A percentile compares a stretch with the other conserved stretches of the same genome.
Conservation (phyloP, 179 eudicot species). For the Silene coronaria region DNA sequence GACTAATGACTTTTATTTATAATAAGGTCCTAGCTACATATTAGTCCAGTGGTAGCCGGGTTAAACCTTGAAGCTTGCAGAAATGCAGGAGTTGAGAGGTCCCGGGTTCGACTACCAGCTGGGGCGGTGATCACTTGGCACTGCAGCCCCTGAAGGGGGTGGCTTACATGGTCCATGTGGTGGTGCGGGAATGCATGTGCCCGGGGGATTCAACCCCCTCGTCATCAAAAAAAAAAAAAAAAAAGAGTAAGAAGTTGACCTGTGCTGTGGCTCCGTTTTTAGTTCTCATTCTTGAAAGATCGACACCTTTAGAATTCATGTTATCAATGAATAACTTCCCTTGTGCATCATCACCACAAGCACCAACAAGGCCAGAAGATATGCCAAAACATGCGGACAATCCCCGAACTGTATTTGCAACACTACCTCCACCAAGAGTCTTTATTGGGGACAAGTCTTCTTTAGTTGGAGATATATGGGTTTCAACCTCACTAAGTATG, state of each 20-base stretch:
- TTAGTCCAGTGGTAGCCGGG: too few species aligned
- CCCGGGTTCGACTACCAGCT: too few species aligned
- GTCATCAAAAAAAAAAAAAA: too few species aligned
- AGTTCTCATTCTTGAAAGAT: slow-evolving; percentile 61
- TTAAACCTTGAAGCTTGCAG: too few species aligned
- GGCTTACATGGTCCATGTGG: too few species aligned
- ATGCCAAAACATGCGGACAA: slow-evolving; percentile 82
- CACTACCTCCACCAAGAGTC: slow-evolving; percentile 94
- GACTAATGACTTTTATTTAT: too few species aligned
- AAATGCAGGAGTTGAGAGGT: too few species aligned
- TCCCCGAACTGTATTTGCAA: slow-evolving; percentile 92
- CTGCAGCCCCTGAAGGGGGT: too few species aligned
- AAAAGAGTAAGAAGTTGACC: slow-evolving; percentile 42
- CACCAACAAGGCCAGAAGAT: slow-evolving; percentile 75
- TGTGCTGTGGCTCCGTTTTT: slow-evolving; percentile 73
- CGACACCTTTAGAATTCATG: slow-evolving; percentile 60
- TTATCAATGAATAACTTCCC: slow-evolving; percentile 56
- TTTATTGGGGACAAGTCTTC: slow-evolving; percentile 46
- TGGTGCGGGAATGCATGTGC: too few species aligned
- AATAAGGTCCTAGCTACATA: too few species aligned
- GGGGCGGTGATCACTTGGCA: too few species aligned
- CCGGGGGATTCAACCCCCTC: too few species aligned
- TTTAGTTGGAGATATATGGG: slow-evolving; percentile 45
- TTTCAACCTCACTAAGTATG: slow-evolving; percentile 55
- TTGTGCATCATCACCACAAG: slow-evolving; percentile 84